Base-by-base conservation (phyloP, 257 asterid species). In the Vinca minor region DNA sequence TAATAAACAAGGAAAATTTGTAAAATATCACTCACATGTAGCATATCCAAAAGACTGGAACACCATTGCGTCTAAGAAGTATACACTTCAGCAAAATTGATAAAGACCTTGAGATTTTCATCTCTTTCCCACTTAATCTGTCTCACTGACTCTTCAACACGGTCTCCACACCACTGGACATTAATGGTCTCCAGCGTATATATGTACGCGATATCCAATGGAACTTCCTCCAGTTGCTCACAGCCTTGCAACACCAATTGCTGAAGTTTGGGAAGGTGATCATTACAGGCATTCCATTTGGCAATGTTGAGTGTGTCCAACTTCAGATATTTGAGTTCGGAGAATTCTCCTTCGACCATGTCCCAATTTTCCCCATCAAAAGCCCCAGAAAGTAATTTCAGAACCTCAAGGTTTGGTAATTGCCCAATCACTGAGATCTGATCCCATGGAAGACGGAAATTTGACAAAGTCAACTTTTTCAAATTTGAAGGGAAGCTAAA, bases 231-330 rank as follows among this genome's bases (percentile, higher is more conserved):
- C 3, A 61, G 36, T 4, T 41, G 26, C 25, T 7, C 25, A 7
- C 54, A 41, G 47, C 47, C 12, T 42, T 18, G 47, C 4, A 42
- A 13, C 47, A 42, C 47, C 47, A 42, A 2, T 13, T 42, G 38
- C n/a, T 61, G 23, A 61, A 61, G 66, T 8, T 41, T 61, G 49
- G 66, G 66, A 41, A 61, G 53, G 15, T 61, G 39, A 61, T 61
- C 66, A 42, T 15, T 14, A 0, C 25, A 23, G 14, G 66, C 66
- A 41, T 3, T 23, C 54, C 54, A 61, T 11, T 42, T 8, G 66
- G 8, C 53, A 23, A 41, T 25, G 3, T 61, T 14, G 0, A 61
- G 54, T 5, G 50, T 25, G 8, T 61, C 54, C 28, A 61, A 12
- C 32, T 54, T 54, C 59, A 54, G 18, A 31, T 54, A 54, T 54